Evolutionary conservation across 2,329 filamentous ascomycete genomes (phyloP), one percentile per base, ranked within the genome.

Genomic region (Aureobasidium sp.): DNA sequence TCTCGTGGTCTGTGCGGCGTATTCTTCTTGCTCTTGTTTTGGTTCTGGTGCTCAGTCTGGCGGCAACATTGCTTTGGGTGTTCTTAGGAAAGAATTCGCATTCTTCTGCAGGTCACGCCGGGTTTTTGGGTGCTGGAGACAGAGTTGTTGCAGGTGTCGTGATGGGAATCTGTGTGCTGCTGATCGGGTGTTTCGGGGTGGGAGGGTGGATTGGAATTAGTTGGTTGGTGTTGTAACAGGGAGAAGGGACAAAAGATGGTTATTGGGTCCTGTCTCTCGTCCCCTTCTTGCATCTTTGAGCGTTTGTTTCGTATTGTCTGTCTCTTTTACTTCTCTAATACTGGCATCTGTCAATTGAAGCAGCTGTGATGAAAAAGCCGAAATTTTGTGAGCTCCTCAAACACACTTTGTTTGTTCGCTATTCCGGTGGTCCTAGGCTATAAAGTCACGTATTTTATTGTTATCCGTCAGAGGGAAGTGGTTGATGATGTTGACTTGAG

Each of bases 191-290:
- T 73, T 64, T 70, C 67, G 21, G 64, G 65, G 64, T 75, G 11
- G 66, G 55, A 5, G 73, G 68, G 3, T 76, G 74, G 74, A 55
- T 75, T 36, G 71, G 71, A 1, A 62, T 73, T 10, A 75, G 73
- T 60, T 76, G 72, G 73, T 62, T 75, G 47, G 67, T 74, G 16
- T 66, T 72, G 63, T 75, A 63, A 67, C 34, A 37, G 54, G 49
- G 25, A 27, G 42, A 10, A 9, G 21, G 16, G 3, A 11, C 4
- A 5, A 14, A 10, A 14, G 5, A 14, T 29, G 5, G 21, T 44
- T 14, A 9, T 6, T 27, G 3, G 4, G 39, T 2, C 6, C 10
- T 9, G 45, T 32, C 13, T 48, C 27, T 32, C 32, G 13, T 32
- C 9, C 3, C 11, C 14, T 30, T 50, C n/a, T 37, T 30, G 27